Evolutionary conservation across 2,329 filamentous ascomycete species (phyloP).

Genomic region (Cucurbitaria berberidis): DNA sequence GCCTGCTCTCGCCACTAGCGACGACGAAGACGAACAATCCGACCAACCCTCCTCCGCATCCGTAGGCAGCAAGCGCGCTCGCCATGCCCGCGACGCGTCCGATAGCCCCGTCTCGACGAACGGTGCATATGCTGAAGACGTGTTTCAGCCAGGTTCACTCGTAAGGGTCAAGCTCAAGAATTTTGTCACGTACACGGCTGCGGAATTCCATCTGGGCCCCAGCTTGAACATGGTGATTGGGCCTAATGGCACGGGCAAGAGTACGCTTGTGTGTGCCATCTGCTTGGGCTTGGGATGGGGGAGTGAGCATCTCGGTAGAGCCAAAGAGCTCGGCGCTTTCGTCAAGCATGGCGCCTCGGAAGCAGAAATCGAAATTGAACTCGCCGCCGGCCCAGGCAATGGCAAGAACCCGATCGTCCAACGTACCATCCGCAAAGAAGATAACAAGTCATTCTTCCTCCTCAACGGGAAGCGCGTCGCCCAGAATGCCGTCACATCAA

Average conservation of each 20-base stretch:
- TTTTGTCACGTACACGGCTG: constrained; percentile 93
- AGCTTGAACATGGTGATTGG: constrained; percentile 98
- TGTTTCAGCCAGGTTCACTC: constrained; percentile 75
- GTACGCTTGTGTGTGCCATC: constrained; percentile 94
- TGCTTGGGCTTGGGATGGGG: constrained; percentile 87
- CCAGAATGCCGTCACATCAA: constrained; percentile 68
- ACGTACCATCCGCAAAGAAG: constrained; percentile 79
- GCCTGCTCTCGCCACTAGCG: constrained; percentile 20
- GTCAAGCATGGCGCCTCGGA: constrained; percentile 85
- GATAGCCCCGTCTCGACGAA: constrained; percentile 12
- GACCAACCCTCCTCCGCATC: constrained; percentile 30
- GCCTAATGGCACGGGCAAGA: constrained; percentile 98
- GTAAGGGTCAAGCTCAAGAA: constrained; percentile 84
- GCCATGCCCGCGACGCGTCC: constrained; percentile 40
- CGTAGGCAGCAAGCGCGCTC: constrained; percentile 41
- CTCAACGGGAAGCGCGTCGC: constrained; percentile 70
- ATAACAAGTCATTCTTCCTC: constrained; percentile 80
- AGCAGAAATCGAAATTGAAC: constrained; percentile 88
- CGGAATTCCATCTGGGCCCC: constrained; percentile 89
- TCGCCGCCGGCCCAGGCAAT: constrained; percentile 67
- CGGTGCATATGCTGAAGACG: constrained; percentile 20
- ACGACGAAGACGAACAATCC: constrained; percentile 28
- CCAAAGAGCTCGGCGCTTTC: constrained; percentile 84
- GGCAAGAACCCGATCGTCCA: constrained; percentile 73
- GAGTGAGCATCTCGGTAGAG: constrained; percentile 77